A percentile compares a stretch with the other conserved stretches of the same genome.
phyloP scores from a whole-genome alignment of 441 rosid genomes.

The Macaranga tanarius region DNA sequence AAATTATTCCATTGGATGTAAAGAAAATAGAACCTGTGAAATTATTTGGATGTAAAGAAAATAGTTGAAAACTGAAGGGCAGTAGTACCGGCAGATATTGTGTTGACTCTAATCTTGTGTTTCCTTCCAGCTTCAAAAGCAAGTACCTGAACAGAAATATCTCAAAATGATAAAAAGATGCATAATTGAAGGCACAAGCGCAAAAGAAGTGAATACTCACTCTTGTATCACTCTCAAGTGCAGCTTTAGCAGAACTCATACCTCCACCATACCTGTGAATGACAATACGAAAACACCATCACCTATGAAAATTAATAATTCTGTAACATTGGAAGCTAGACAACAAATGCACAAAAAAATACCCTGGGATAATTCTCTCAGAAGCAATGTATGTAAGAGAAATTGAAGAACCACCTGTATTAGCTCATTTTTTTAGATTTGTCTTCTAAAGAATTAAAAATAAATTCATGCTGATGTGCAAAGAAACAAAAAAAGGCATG shows the following conservation, averaged over 20 bases:
- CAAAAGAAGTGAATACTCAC: conserved; percentile 38
- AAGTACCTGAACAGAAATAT: conserved; percentile 49
- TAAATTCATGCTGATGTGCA: neutral
- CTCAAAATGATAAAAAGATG: neutral
- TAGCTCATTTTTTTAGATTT: conserved; percentile 19
- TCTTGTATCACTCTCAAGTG: conserved; percentile 89
- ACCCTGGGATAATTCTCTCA: conserved; percentile 94
- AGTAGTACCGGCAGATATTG: conserved; percentile 70
- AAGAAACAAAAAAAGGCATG: conserved; percentile 19
- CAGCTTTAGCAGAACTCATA: conserved; percentile 97
- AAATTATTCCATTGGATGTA: neutral
- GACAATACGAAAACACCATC: neutral
- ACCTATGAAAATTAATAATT: neutral
- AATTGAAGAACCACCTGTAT: conserved; percentile 76
- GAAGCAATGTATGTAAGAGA: conserved; percentile 95
- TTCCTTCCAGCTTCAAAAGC: conserved; percentile 98
- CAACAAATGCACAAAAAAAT: conserved; percentile 19
- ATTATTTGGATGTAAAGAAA: conserved; percentile 9
- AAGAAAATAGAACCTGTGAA: neutral
- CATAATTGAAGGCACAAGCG: neutral
- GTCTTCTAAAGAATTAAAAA: neutral
- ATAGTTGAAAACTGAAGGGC: neutral
- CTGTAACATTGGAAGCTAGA: neutral
- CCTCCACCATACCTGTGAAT: conserved; percentile 88
- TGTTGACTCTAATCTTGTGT: conserved; percentile 80